Evolutionary conservation across 805 yeast genomes (phyloP).

Genomic region (Peterozyma xylosa): DNA sequence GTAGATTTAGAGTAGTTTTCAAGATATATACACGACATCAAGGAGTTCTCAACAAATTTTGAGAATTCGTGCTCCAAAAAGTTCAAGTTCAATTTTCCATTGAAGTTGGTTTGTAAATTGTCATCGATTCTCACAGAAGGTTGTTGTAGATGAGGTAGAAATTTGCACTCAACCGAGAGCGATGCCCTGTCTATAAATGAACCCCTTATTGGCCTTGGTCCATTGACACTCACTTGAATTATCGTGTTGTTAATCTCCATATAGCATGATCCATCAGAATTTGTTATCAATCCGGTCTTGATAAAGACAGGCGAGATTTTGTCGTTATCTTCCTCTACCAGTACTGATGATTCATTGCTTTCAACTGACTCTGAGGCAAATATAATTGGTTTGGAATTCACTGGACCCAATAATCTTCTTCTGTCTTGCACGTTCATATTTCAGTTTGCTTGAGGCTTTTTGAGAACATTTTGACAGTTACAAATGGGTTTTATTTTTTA

Average conservation of each 20-base stretch:
- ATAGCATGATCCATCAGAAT: constrained; percentile 79
- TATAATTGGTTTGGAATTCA: constrained; percentile 47
- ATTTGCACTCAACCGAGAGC: constrained; percentile 51
- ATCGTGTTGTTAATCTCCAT: constrained; percentile 59
- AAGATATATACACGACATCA: constrained; percentile 40
- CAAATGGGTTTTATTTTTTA: no score
- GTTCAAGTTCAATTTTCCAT: constrained; percentile 27
- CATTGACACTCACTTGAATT: constrained; percentile 68
- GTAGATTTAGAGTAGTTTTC: constrained; percentile 85
- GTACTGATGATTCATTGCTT: constrained; percentile 8
- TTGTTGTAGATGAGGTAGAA: constrained; percentile 41
- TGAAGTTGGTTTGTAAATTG: constrained; percentile 10
- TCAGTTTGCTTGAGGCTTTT: no score
- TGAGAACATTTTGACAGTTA: no score
- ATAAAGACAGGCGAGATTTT: constrained; percentile 39
- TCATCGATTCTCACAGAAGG: constrained; percentile 21
- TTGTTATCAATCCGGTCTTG: constrained; percentile 56
- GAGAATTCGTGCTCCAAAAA: constrained; percentile 38
- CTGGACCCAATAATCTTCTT: constrained; percentile 82
- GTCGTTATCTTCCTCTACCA: constrained; percentile 14
- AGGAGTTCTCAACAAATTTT: constrained; percentile 27
- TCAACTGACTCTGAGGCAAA: constrained; percentile 21
- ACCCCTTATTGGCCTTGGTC: constrained; percentile 82
- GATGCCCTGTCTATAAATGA: constrained; percentile 62
- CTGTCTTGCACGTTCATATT: constrained; percentile 50